Evolutionary conservation across 306 rosid species (phyloP).

Genomic region (Herpetospermum pedunculosum): DNA sequence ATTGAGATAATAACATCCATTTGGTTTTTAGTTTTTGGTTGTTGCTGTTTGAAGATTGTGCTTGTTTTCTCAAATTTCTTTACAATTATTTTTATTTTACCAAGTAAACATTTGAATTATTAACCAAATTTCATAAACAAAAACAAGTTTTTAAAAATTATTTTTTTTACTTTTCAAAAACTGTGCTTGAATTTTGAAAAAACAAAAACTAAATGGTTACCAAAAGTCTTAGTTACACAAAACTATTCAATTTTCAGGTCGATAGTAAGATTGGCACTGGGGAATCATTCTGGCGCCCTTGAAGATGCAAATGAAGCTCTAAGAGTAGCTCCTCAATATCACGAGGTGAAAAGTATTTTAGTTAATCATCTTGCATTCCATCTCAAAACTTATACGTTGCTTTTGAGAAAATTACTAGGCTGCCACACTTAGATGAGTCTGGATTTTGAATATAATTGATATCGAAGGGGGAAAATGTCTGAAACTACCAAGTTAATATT

Average conservation of each 20-base stretch:
- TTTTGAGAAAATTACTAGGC: background rate
- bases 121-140: no score
- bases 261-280: constrained; percentile 47
- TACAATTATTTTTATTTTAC: no score
- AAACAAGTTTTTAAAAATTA: no score
- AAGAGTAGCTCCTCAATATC: constrained; percentile 42
- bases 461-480: background rate
- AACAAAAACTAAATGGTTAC: no score
- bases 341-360: constrained; percentile 40
- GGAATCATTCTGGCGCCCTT: constrained; percentile 56
- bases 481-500: background rate
- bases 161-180: no score
- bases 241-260: constrained; percentile 40
- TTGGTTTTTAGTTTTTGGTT: no score
- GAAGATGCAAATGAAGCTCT: constrained; percentile 61
- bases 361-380: background rate
- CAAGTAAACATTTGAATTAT: no score
- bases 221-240: background rate
- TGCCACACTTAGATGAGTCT: background rate
- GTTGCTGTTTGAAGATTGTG: no score
- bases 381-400: background rate
- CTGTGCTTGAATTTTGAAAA: no score
- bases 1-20: no score
- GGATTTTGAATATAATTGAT: background rate
- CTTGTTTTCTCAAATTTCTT: no score